Conservation (phyloP, 1,284 basidiomycete species). For the Gymnopus androsaceus region DNA sequence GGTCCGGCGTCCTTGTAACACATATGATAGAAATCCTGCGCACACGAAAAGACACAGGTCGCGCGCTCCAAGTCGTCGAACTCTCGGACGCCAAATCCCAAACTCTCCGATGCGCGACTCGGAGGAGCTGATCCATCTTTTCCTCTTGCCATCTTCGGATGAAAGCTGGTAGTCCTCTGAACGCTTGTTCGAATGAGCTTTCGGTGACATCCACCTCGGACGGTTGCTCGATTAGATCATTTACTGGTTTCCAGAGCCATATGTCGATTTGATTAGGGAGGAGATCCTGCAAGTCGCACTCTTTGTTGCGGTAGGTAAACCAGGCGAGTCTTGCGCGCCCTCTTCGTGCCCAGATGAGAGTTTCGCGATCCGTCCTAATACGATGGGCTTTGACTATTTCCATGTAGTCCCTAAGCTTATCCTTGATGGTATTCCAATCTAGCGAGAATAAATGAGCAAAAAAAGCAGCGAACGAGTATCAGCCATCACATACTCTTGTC, state of each 20-base stretch:
- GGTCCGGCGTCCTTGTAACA: constrained; percentile 6
- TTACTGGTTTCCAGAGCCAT: constrained; percentile 22
- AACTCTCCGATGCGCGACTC: background rate
- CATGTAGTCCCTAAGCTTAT: background rate
- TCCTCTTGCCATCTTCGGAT: constrained; percentile 18
- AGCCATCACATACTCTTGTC: constrained; percentile 8
- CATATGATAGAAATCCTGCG: constrained; percentile 3
- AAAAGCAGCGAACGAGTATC: background rate
- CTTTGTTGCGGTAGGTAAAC: constrained; percentile 23
- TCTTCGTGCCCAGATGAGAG: constrained; percentile 25
- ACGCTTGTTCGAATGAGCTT: constrained; percentile 7
- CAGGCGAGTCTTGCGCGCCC: constrained; percentile 24
- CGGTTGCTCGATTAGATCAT: constrained; percentile 19
- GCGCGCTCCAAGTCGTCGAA: constrained; percentile 18
- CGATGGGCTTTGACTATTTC: background rate
- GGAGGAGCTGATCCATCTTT: constrained; percentile 8
- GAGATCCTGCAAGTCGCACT: constrained; percentile 18
- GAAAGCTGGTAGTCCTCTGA: constrained; percentile 11
- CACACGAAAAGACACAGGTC: constrained; percentile 24
- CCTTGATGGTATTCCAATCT: constrained; percentile 10
- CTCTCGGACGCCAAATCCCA: background rate
- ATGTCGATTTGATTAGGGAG: constrained; percentile 33
- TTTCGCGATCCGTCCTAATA: constrained; percentile 22
- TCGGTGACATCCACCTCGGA: constrained; percentile 6
- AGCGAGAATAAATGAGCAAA: too few relatives aligned